Conservation (phyloP, 1,284 basidiomycete species). For the Ganoderma sinense region DNA sequence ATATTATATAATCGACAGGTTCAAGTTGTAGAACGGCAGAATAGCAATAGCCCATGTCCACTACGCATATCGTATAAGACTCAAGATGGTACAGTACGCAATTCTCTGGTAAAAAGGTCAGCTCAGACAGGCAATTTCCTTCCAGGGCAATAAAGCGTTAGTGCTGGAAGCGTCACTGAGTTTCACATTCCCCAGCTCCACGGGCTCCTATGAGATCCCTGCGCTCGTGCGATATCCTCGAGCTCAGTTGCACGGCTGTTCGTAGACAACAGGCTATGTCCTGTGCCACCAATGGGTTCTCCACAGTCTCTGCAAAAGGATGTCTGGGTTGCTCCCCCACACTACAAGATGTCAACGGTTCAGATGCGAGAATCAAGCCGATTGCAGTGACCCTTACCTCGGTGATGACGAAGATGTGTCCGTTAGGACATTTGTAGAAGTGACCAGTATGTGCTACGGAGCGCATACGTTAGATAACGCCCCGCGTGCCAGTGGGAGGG, state of each 20-base stretch:
- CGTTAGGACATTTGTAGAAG: constrained; percentile 40
- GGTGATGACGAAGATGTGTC: constrained; percentile 36
- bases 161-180: background rate
- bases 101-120: background rate
- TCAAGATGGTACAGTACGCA: background rate
- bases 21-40: no score
- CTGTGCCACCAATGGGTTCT: constrained; percentile 55
- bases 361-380: no score
- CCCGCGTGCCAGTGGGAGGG: background rate
- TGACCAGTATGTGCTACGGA: constrained; percentile 54
- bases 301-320: constrained; percentile 62
- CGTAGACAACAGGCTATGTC: constrained; percentile 45
- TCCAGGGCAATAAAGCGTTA: background rate
- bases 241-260: constrained; percentile 56
- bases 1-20: no score
- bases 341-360: constrained; percentile 41
- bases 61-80: no score
- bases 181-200: constrained; percentile 1
- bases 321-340: constrained; percentile 58
- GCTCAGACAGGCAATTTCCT: background rate
- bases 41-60: no score
- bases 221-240: constrained; percentile 45
- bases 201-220: constrained; percentile 20
- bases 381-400: constrained; percentile 28
- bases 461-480: constrained; percentile 9